Percentiles rank a stretch among this genome's conserved stretches.
These are phyloP conservation scores for Colletotrichum limetticola DNA, from an alignment of 2,329 filamentous ascomycete genomes.

Conservation along the genomic window DNA sequence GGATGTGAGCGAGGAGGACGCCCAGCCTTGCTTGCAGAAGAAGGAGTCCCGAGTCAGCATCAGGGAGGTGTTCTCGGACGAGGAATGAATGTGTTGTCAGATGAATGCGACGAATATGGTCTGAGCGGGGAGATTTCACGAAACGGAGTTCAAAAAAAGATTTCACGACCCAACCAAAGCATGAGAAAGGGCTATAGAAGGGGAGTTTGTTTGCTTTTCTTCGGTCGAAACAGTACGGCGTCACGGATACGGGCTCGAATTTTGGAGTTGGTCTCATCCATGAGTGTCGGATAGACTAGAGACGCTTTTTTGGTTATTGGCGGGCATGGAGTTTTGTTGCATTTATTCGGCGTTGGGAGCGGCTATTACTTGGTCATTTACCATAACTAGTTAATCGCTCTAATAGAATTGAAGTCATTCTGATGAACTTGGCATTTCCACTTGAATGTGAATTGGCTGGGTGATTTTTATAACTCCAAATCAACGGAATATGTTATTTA, in stretches of 20 bases:
- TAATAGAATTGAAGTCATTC: conserved; percentile 25
- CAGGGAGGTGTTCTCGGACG: conserved; percentile 31
- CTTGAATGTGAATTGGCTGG: neutral
- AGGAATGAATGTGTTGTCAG: conserved; percentile 24
- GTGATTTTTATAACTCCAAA: neutral
- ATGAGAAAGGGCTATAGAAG: conserved; percentile 17
- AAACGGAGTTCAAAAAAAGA: conserved; percentile 18
- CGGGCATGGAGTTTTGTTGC: conserved; percentile 18
- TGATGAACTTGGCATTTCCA: neutral
- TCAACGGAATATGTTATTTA: neutral
- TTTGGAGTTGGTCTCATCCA: conserved; percentile 3
- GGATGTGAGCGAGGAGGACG: conserved; percentile 23
- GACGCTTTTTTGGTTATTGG: conserved; percentile 15
- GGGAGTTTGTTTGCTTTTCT: conserved; percentile 18
- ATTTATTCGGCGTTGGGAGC: conserved; percentile 13
- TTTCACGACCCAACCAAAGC: conserved; percentile 16
- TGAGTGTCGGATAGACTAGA: conserved; percentile 14
- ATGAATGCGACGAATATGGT: conserved; percentile 10
- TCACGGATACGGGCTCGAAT: neutral
- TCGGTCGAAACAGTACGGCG: conserved; percentile 7
- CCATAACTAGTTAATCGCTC: conserved; percentile 1
- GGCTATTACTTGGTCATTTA: neutral
- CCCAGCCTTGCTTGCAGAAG: conserved; percentile 20
- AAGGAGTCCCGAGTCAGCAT: conserved; percentile 26
- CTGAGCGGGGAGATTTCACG: neutral